Base-by-base conservation (phyloP, 2,329 filamentous ascomycete species). In the Xylariaceae sp. region DNA sequence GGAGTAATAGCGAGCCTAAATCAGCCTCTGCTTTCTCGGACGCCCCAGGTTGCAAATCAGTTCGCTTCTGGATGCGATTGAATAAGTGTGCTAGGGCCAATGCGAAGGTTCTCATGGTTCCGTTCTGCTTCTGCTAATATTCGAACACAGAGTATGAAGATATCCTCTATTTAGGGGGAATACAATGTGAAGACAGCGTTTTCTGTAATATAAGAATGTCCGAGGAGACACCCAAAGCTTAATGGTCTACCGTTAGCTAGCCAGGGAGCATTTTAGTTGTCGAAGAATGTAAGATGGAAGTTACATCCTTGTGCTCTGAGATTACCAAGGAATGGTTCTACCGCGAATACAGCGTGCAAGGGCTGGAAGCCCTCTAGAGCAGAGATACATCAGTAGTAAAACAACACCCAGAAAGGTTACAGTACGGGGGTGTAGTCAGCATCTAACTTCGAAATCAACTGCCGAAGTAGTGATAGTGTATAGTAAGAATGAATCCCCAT, bases 181-280 rank as follows among this genome's bases (percentile, higher is more conserved):
- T 93, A 90, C 73, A 93, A 91, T 0, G 89, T 88, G 68, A 93
- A 92, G 4, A 84, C 85, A 0, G 87, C 85, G 65, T 89, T 91
- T 65, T 92, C 89, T 0, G 87, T 89, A 65, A 87, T 92, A 74
- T 92, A 92, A 1, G 94, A 75, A 72, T 92, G 89, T 0, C 85
- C 84, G 0, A 92, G 82, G 3, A 86, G 78, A 0, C 86, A 85
- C 0, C 90, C 84, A 68, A 93, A 91, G 69, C 93, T 90, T 11
- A 92, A 74, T 0, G 90, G 89, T 1, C 72, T 76, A 41, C 90
- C 90, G 1, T 74, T 69, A 0, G 76, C 71, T 3, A n/a, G n/a
- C n/a, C n/a, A n/a, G n/a, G n/a, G n/a, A n/a, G n/a, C n/a, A n/a
- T n/a, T 73, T 53, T 87, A 78, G 53, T 76, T 74, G 23, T 84